Conservation (phyloP, 1,284 basidiomycete genomes). For the Quambalaria eucalypti region DNA sequence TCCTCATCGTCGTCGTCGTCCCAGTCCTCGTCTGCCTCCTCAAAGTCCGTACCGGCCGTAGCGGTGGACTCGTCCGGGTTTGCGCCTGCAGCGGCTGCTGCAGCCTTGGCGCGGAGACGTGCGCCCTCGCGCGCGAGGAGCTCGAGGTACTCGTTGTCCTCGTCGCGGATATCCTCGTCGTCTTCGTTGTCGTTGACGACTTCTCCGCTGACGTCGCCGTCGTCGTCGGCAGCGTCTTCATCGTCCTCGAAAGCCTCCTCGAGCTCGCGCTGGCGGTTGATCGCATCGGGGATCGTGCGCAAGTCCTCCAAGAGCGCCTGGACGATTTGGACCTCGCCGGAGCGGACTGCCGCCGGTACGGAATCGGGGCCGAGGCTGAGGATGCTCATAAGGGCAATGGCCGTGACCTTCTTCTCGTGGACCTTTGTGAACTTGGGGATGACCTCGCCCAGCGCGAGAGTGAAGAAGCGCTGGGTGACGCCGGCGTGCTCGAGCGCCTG, state of each 20-base stretch:
- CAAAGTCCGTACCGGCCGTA: constrained; percentile 1
- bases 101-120: constrained; percentile 24
- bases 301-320: constrained; percentile 27
- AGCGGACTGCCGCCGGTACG: constrained; percentile 28
- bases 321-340: constrained; percentile 21
- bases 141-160: constrained; percentile 45
- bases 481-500: constrained; percentile 64
- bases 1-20: constrained; percentile 34
- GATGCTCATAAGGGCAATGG: constrained; percentile 56
- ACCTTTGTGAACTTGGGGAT: constrained; percentile 66
- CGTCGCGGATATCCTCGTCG: constrained; percentile 40
- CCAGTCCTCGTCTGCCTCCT: constrained; percentile 19
- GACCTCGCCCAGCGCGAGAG: constrained; percentile 62
- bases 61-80: constrained; percentile 15
- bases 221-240: constrained; percentile 24
- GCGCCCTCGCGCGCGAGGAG: constrained; percentile 37
- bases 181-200: constrained; percentile 29
- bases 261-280: constrained; percentile 31
- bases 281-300: constrained; percentile 30
- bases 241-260: constrained; percentile 35
- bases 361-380: constrained; percentile 21
- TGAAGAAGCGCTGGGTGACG: constrained; percentile 62
- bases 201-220: constrained; percentile 15
- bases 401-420: constrained; percentile 77
- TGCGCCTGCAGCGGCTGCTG: constrained; percentile 7